Conservation (phyloP, 2,329 filamentous ascomycete genomes). For the Onygenales sp. region DNA sequence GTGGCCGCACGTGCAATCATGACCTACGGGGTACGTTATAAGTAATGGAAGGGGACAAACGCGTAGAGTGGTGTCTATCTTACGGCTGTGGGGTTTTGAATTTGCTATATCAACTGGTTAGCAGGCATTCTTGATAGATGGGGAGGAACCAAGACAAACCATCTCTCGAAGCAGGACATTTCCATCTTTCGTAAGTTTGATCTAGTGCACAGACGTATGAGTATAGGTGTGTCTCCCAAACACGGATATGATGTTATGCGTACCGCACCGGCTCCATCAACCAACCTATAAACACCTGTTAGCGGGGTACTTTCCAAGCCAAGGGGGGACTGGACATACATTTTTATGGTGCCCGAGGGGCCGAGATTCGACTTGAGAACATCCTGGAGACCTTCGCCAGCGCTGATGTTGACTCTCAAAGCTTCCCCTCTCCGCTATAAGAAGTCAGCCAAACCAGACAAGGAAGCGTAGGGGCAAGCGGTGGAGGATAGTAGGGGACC, state of each 20-base stretch:
- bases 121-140: slow-evolving; percentile 8
- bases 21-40: slow-evolving; percentile 31
- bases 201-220: slow-evolving; percentile 42
- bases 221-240: slow-evolving; percentile 15
- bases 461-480: slow-evolving; percentile 12
- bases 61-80: slow-evolving; percentile 11
- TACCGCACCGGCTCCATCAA: slow-evolving; percentile 53
- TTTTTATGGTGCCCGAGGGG: slow-evolving; percentile 90
- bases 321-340: slow-evolving; percentile 47
- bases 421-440: slow-evolving; percentile 87
- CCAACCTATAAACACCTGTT: slow-evolving; percentile 39
- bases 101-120: slow-evolving; percentile 52
- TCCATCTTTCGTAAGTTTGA: slow-evolving; percentile 98
- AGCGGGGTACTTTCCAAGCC: slow-evolving; percentile 3
- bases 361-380: slow-evolving; percentile 95
- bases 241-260: slow-evolving; percentile 14
- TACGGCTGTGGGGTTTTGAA: slow-evolving; percentile 96
- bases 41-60: slow-evolving; percentile 6
- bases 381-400: slow-evolving; percentile 86
- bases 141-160: slow-evolving; percentile 30
- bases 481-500: slow-evolving; percentile 20
- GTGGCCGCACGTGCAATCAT: slow-evolving; percentile 77
- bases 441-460: slow-evolving; percentile 35
- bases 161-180: slow-evolving; percentile 69
- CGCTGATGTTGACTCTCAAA: slow-evolving; percentile 90